phyloP scores from a whole-genome alignment of 2,329 filamentous ascomycete genomes.

The Diaporthe capsici region DNA sequence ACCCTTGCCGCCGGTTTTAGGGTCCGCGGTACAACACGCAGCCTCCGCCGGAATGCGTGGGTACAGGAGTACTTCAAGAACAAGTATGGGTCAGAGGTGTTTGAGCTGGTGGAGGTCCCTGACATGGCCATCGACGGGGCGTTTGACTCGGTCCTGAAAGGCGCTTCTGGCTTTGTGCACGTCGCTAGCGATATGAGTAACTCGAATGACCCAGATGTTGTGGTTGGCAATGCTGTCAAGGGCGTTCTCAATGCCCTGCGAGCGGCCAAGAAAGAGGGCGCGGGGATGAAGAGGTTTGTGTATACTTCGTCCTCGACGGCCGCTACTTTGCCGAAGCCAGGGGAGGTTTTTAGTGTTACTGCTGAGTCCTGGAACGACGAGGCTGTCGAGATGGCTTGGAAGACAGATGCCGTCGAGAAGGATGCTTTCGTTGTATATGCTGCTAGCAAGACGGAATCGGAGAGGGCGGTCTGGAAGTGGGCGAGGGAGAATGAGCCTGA shows the following conservation, averaged over 20 bases:
- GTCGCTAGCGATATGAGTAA: conserved; percentile 11
- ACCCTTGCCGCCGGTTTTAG: conserved; percentile 54
- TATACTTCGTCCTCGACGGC: conserved; percentile 25
- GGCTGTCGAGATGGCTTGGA: conserved; percentile 18
- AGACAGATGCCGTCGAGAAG: not conserved
- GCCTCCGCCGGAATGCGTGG: conserved; percentile 48
- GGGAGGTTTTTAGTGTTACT: conserved; percentile 53
- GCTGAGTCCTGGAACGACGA: conserved; percentile 49
- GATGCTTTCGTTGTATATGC: conserved; percentile 15
- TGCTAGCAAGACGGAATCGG: conserved; percentile 29
- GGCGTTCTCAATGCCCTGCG: conserved; percentile 6
- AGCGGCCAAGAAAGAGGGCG: conserved; percentile 5
- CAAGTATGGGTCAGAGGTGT: conserved; percentile 46
- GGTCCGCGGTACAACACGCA: conserved; percentile 58
- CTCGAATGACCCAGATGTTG: not conserved
- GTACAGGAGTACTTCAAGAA: conserved; percentile 45
- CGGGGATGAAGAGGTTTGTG: conserved; percentile 27
- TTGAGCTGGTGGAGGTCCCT: conserved; percentile 49
- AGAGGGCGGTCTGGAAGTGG: conserved; percentile 25
- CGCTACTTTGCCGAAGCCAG: not conserved
- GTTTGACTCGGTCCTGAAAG: conserved; percentile 1
- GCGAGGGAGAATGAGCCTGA: conserved; percentile 12
- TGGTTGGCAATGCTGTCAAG: conserved; percentile 16
- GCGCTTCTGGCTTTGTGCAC: not conserved
- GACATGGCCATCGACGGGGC: conserved; percentile 45